Percentiles rank a stretch among this genome's conserved stretches.
phyloP scores from a whole-genome alignment of 768 basidiomycete species.

The Termitomyces heimii region DNA sequence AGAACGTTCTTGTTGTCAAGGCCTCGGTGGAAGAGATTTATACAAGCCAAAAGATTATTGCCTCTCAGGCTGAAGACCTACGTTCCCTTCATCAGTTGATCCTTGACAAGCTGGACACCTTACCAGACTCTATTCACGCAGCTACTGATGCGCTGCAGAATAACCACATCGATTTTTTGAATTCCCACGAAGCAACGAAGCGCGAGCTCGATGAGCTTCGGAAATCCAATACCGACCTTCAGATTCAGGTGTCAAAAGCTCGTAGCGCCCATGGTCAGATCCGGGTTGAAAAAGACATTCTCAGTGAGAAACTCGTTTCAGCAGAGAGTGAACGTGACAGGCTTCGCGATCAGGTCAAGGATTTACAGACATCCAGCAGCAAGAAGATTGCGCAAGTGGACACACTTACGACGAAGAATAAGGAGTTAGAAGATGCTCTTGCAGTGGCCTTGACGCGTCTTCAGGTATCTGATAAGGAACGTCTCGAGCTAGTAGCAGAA shows the following conservation, averaged over 20 bases:
- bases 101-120: slow-evolving; percentile 42
- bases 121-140: slow-evolving; percentile 56
- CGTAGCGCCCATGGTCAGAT: slow-evolving; percentile 73
- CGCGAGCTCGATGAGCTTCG: slow-evolving; percentile 69
- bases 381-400: slow-evolving; percentile 40
- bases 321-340: slow-evolving; percentile 64
- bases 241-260: slow-evolving; percentile 70
- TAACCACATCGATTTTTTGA: slow-evolving; percentile 55
- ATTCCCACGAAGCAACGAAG: slow-evolving; percentile 50
- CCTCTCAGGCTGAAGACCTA: slow-evolving; percentile 42
- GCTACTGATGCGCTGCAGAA: slow-evolving; percentile 52
- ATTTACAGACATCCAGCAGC: slow-evolving; percentile 37
- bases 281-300: slow-evolving; percentile 75
- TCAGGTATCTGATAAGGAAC: slow-evolving; percentile 62
- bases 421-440: slow-evolving; percentile 69
- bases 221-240: slow-evolving; percentile 60
- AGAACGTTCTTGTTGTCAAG: slow-evolving; percentile 39
- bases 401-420: slow-evolving; percentile 43
- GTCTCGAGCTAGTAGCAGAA: slow-evolving; percentile 48
- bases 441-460: slow-evolving; percentile 65
- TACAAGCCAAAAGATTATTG: slow-evolving; percentile 43
- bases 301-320: slow-evolving; percentile 53
- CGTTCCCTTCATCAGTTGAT: slow-evolving; percentile 46
- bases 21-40: slow-evolving; percentile 41
- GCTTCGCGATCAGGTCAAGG: slow-evolving; percentile 49